These are phyloP conservation scores for Polytrichum commune DNA, from an alignment of 225 moss, liverwort and hornwort genomes.

Conservation along the genomic window DNA sequence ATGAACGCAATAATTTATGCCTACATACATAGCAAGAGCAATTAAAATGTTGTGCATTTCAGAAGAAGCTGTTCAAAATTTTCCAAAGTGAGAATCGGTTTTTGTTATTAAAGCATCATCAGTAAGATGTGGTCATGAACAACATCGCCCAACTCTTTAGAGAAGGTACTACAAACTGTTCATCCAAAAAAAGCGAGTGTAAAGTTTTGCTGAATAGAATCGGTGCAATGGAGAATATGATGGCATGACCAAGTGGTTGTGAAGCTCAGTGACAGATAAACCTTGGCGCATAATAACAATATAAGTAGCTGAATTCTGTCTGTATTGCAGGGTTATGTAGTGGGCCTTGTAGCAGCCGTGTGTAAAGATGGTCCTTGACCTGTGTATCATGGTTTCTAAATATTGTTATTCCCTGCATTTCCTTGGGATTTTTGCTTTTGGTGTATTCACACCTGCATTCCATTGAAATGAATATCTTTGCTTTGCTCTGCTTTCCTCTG, in stretches of 20 bases:
- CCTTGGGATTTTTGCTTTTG: neutral
- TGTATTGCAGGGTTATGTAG: conserved; percentile 3
- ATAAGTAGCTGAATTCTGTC: conserved; percentile 6
- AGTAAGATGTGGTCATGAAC: neutral
- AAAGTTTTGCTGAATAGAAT: conserved; percentile 23
- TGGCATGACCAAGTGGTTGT: neutral
- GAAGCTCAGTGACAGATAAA: neutral
- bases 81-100: conserved; percentile 25
- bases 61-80: conserved; percentile 8
- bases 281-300: neutral
- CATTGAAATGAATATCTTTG: no score
- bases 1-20: conserved; percentile 10
- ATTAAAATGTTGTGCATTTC: conserved; percentile 17
- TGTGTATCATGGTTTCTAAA: conserved; percentile 11
- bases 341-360: neutral
- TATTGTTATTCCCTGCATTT: neutral
- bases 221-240: conserved; percentile 10
- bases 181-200: conserved; percentile 2
- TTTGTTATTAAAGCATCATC: conserved; percentile 16
- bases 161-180: neutral
- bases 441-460: no score
- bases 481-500: no score
- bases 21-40: conserved; percentile 16
- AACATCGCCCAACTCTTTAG: neutral
- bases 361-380: conserved; percentile 15